Percentiles rank a stretch among this genome's conserved stretches.
Evolutionary conservation across 345 rosid genomes (phyloP).

Genomic region (Trapa incisa): DNA sequence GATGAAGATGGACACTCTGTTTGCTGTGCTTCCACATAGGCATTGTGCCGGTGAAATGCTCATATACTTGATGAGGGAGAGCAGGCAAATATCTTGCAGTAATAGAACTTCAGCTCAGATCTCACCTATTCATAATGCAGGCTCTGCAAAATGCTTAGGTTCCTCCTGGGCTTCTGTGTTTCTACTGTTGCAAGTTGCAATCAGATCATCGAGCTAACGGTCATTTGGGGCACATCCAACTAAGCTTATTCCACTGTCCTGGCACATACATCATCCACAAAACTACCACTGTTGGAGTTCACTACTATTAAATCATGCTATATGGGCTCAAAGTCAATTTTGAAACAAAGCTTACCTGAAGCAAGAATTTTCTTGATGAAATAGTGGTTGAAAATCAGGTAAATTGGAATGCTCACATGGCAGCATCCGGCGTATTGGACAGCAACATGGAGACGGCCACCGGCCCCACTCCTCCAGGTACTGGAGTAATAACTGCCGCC

Average conservation of each 20-base stretch:
- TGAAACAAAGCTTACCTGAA: not conserved
- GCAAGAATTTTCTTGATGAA: not conserved
- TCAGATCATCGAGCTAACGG: not conserved
- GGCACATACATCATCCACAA: not conserved
- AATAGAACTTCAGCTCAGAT: not conserved
- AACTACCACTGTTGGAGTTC: too few relatives aligned
- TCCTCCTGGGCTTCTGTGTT: not conserved
- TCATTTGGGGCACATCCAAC: not conserved
- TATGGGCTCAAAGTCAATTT: not conserved
- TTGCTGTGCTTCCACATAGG: too few relatives aligned
- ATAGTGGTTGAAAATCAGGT: conserved; percentile 6
- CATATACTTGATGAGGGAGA: too few relatives aligned
- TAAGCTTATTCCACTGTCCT: not conserved
- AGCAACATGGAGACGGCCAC: conserved; percentile 91
- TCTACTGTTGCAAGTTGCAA: not conserved
- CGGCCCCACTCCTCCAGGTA: conserved; percentile 91
- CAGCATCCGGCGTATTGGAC: conserved; percentile 67
- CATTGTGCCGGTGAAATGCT: too few relatives aligned
- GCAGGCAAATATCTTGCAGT: not conserved
- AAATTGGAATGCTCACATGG: conserved; percentile 34
- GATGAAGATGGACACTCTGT: too few relatives aligned
- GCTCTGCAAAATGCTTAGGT: not conserved
- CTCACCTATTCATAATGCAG: not conserved
- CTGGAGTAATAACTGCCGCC: conserved; percentile 75
- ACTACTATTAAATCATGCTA: too few relatives aligned